These are phyloP conservation scores for Globomyces pollinis-pini DNA, from an alignment of 192 early-diverging fungal species.

Conservation along the genomic window DNA sequence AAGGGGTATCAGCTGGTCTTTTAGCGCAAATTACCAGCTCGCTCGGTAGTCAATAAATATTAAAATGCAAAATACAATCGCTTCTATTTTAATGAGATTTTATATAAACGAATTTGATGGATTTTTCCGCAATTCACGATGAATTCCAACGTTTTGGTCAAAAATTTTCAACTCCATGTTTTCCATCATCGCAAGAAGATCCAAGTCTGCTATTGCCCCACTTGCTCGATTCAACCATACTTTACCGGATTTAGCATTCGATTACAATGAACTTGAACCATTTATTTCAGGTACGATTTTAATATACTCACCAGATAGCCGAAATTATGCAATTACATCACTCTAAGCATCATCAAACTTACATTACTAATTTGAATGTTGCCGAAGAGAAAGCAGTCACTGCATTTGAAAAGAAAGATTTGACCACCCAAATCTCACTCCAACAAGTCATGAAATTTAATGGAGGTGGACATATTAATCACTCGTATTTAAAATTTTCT, in stretches of 20 bases:
- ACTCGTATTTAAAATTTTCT: too few species aligned
- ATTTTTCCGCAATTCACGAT: too few species aligned
- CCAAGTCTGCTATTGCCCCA: constrained; percentile 1
- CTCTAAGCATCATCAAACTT: constrained; percentile 90
- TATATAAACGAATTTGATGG: too few species aligned
- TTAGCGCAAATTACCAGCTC: too few species aligned
- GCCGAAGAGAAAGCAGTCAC: constrained; percentile 83
- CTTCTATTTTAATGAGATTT: too few species aligned
- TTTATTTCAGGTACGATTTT: constrained; percentile 57
- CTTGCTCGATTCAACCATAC: constrained; percentile 54
- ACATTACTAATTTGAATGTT: constrained; percentile 79
- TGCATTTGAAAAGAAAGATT: constrained; percentile 61
- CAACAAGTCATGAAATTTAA: constrained; percentile 85
- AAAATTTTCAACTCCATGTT: too few species aligned
- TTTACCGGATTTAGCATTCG: constrained; percentile 82
- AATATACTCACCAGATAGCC: constrained; percentile 14
- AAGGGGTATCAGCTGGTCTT: constrained; percentile 52
- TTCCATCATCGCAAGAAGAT: too few species aligned
- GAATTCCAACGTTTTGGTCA: too few species aligned
- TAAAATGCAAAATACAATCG: too few species aligned
- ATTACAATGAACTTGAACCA: constrained; percentile 83
- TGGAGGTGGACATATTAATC: constrained; percentile 85
- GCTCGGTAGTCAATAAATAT: too few species aligned
- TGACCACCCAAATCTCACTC: constrained; percentile 65
- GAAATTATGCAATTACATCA: constrained; percentile 96